These are phyloP conservation scores for Zymoseptoria crescenta DNA, from an alignment of 2,329 filamentous ascomycete genomes.

Conservation along the genomic window DNA sequence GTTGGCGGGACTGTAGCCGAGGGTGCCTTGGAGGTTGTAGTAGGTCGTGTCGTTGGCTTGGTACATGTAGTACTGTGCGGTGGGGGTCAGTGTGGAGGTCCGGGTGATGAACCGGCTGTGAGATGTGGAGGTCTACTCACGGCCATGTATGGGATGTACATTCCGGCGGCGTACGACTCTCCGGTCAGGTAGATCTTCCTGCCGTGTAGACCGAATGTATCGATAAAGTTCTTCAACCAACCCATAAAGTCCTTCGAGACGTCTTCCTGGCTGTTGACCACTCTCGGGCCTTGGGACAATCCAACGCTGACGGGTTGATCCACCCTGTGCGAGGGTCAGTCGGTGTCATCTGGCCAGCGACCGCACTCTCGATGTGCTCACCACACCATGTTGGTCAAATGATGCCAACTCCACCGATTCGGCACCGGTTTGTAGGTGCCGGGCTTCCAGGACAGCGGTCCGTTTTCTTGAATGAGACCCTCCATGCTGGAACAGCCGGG, in stretches of 20 bases:
- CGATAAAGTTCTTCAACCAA: constrained; percentile 45
- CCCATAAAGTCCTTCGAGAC: constrained; percentile 35
- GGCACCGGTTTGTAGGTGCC: constrained; percentile 32
- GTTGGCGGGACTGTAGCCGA: constrained; percentile 33
- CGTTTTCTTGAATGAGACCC: constrained; percentile 15
- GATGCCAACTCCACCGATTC: constrained; percentile 44
- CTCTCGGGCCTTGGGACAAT: constrained; percentile 31
- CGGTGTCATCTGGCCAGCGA: no score
- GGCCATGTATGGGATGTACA: constrained; percentile 28
- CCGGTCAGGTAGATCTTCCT: constrained; percentile 38
- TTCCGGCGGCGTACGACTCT: constrained; percentile 4
- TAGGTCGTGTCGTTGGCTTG: constrained; percentile 22
- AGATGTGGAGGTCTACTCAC: neutral
- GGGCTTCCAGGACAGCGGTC: constrained; percentile 36
- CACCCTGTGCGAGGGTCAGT: constrained; percentile 22
- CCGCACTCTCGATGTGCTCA: neutral
- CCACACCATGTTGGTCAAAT: constrained; percentile 69
- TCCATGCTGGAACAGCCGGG: constrained; percentile 12
- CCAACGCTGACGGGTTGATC: constrained; percentile 45
- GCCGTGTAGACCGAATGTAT: constrained; percentile 42
- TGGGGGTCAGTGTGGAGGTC: neutral
- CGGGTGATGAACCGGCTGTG: no score
- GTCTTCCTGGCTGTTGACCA: constrained; percentile 32
- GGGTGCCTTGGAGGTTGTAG: constrained; percentile 26
- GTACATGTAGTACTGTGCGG: constrained; percentile 15